Conservation (phyloP, 805 yeast species). For the Scheffersomyces ergatensis region DNA sequence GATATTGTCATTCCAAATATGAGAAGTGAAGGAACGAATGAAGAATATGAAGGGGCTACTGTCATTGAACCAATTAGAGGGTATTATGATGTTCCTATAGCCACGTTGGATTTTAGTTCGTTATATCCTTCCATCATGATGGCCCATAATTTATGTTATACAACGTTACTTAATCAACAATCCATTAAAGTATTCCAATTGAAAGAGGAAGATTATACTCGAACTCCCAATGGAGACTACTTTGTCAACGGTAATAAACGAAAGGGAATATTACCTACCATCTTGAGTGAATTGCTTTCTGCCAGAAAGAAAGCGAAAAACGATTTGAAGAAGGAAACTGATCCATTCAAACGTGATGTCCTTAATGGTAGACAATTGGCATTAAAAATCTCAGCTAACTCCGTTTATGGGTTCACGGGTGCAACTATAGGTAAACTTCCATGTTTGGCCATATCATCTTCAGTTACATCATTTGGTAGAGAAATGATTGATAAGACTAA, state of each 20-base stretch:
- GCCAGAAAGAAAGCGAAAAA: conserved; percentile 94
- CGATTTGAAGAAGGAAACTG: conserved; percentile 88
- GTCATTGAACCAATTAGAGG: conserved; percentile 97
- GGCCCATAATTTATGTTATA: conserved; percentile 97
- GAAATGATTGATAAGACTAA: conserved; percentile 94
- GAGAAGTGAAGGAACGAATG: conserved; percentile 75
- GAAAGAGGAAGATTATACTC: conserved; percentile 71
- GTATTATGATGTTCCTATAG: conserved; percentile 94
- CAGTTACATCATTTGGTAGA: conserved; percentile 95
- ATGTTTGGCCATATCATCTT: conserved; percentile 92
- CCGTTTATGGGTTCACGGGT: conserved; percentile 98
- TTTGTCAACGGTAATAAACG: conserved; percentile 71
- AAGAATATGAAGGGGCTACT: conserved; percentile 98
- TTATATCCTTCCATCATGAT: conserved; percentile 98
- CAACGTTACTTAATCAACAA: conserved; percentile 72
- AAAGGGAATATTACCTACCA: conserved; percentile 88
- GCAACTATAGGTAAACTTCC: conserved; percentile 98
- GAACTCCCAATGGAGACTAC: conserved; percentile 89
- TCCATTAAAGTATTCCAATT: conserved; percentile 66
- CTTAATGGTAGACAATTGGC: conserved; percentile 97
- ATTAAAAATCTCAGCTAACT: conserved; percentile 92
- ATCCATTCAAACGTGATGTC: conserved; percentile 90
- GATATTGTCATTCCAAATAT: conserved; percentile 90
- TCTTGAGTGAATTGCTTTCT: conserved; percentile 78
- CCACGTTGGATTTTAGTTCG: conserved; percentile 96